Percentiles rank a stretch among this genome's conserved stretches.
phyloP scores from a whole-genome alignment of 2,329 filamentous ascomycete genomes.

The Fusarium sororula region DNA sequence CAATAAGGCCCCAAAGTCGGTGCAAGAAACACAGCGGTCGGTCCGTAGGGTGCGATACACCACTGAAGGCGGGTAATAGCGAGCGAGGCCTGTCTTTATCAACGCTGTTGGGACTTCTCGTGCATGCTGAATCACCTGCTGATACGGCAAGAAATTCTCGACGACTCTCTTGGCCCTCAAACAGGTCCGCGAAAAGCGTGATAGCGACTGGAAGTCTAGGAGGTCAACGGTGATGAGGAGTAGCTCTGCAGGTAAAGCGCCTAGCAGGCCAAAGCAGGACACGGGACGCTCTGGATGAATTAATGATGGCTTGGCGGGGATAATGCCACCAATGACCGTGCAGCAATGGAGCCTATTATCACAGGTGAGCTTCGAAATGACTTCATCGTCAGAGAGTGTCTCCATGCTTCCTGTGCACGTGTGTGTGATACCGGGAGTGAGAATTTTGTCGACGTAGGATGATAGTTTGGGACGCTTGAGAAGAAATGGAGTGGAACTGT shows the following conservation, averaged over 20 bases:
- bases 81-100: background rate
- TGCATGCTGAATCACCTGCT: background rate
- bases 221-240: background rate
- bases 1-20: accelerated
- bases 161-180: background rate
- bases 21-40: background rate
- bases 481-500: background rate
- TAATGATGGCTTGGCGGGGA: background rate
- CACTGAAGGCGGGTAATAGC: background rate
- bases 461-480: background rate
- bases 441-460: background rate
- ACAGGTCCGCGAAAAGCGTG: background rate
- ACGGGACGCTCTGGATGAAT: background rate
- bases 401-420: background rate
- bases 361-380: background rate
- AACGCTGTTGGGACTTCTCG: background rate
- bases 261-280: accelerated
- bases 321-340: background rate
- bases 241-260: background rate
- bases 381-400: background rate
- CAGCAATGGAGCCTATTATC: accelerated
- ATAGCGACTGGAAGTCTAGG: background rate
- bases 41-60: background rate
- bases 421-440: background rate
- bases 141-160: background rate